Base-by-base conservation (phyloP, 1,284 basidiomycete species). In the Coniferiporia sulphurascens region DNA sequence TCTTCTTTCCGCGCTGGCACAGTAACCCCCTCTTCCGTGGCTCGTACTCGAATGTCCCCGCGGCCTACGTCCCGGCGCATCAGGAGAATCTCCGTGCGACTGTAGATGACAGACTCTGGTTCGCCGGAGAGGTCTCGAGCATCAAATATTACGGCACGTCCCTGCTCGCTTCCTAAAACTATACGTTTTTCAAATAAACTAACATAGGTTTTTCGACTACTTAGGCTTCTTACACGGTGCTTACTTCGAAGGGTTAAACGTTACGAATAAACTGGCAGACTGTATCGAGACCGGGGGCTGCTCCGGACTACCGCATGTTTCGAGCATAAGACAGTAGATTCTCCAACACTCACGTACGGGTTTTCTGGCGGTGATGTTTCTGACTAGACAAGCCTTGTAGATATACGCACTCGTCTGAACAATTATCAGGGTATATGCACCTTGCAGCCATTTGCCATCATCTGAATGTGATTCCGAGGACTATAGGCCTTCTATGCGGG, bases 41-140 rank as follows among this genome's bases (percentile, higher is more conserved):
- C 2, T 81, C 84, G 5, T 89, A 85, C 66, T 84, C 82, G 13
- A 88, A 87, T 63, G 87, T 85, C 84, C 85, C 85, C 0, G 74
- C 84, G 1, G 74, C 78, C 5, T 84, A 85, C 64, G 69, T 79
- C 22, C 74, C 73, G 9, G 75, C 74, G 34, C 81, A 86, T 58
- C 78, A 83, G 19, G 71, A 75, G 10, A 85, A 86, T 64, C 65
- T 87, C 55, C 74, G 82, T 36, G 82, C 82, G 9, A 82, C 80
- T n/a, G 72, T 87, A 5, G 64, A 72, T 3, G 72, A 74, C 12
- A 73, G 76, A 36, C 70, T 87, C 8, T 85, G 80, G 76, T 87
- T 87, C 64, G 82, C 84, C 1, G 85, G 85, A 3, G 85, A 87
- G 68, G 83, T 81, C 4, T 84, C 80, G 9, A 84, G 79, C 61